Evolutionary conservation across 139 green algal genomes (phyloP).

Genomic region (Coelastrella sp.): DNA sequence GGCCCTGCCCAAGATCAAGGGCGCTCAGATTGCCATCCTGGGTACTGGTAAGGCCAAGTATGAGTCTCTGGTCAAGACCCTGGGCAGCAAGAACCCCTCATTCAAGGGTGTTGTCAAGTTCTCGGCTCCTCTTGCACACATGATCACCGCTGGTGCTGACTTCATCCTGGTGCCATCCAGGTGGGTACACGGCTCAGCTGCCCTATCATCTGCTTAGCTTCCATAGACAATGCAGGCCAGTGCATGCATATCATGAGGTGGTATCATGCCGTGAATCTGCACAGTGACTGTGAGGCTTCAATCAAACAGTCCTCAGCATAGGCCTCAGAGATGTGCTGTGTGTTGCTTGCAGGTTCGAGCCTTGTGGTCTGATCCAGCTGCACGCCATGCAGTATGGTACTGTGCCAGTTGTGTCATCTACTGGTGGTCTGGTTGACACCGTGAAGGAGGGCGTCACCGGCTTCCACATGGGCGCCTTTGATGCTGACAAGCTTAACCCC

Average conservation of each 20-base stretch:
- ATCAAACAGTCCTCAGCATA: too few species aligned
- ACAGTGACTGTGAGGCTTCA: too few species aligned
- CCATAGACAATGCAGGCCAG: neutral
- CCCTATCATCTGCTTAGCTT: neutral
- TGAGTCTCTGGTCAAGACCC: constrained; percentile 77
- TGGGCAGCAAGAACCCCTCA: constrained; percentile 71
- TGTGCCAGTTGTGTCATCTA: constrained; percentile 95
- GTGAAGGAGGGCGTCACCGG: constrained; percentile 98
- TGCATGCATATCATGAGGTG: neutral
- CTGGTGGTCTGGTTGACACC: constrained; percentile 98
- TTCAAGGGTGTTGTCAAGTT: constrained; percentile 95
- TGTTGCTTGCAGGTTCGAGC: constrained; percentile 84
- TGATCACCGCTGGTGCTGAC: constrained; percentile 96
- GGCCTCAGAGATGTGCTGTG: neutral
- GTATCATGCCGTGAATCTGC: too few species aligned
- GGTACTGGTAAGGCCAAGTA: constrained; percentile 97
- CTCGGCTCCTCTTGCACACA: constrained; percentile 89
- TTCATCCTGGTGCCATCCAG: constrained; percentile 97
- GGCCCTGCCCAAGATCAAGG: constrained; percentile 83
- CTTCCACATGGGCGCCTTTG: constrained; percentile 95
- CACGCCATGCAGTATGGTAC: constrained; percentile 88
- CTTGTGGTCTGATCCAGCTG: constrained; percentile 93
- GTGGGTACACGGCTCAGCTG: neutral
- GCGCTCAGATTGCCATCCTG: constrained; percentile 88
- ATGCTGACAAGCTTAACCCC: constrained; percentile 81